phyloP scores from a whole-genome alignment of 352 stramenopile species.

The Phytophthora quininea region DNA sequence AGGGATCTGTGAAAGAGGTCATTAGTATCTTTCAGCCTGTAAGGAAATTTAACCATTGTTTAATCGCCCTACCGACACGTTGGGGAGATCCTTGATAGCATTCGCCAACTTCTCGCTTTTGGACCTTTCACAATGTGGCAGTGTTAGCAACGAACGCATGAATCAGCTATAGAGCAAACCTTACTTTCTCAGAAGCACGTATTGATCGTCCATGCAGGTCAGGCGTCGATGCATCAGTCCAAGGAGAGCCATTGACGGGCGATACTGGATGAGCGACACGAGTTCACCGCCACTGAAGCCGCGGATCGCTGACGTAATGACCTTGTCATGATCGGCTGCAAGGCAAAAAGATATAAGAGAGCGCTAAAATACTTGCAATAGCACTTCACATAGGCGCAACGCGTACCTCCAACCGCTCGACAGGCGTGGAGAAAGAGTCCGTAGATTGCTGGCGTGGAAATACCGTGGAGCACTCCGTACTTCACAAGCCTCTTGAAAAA shows the following conservation, averaged over 20 bases:
- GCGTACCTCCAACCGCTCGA: slow-evolving; percentile 54
- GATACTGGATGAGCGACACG: slow-evolving; percentile 76
- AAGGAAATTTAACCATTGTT: neutral
- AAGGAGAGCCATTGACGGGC: slow-evolving; percentile 80
- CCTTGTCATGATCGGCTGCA: slow-evolving; percentile 72
- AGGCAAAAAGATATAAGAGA: no score
- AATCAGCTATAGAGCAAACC: slow-evolving; percentile 10
- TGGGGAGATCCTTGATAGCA: slow-evolving; percentile 56
- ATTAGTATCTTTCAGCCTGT: neutral
- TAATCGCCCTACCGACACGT: slow-evolving; percentile 49
- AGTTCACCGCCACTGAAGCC: slow-evolving; percentile 82
- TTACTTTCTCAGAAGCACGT: slow-evolving; percentile 74
- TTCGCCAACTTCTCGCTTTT: slow-evolving; percentile 74
- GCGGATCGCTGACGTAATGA: slow-evolving; percentile 85
- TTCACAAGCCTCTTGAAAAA: slow-evolving; percentile 84
- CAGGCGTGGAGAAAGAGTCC: slow-evolving; percentile 77
- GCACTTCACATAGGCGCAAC: neutral
- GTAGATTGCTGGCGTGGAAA: slow-evolving; percentile 75
- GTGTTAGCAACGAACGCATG: neutral
- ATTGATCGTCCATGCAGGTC: slow-evolving; percentile 69
- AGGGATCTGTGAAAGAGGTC: slow-evolving; percentile 49
- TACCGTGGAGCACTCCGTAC: slow-evolving; percentile 72
- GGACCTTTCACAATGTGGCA: slow-evolving; percentile 20
- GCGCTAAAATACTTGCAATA: no score
- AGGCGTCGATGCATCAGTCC: slow-evolving; percentile 71